Evolutionary conservation across 345 rosid species (phyloP), one percentile per base, ranked within the genome.

Genomic region (Eucalyptus grandis): DNA sequence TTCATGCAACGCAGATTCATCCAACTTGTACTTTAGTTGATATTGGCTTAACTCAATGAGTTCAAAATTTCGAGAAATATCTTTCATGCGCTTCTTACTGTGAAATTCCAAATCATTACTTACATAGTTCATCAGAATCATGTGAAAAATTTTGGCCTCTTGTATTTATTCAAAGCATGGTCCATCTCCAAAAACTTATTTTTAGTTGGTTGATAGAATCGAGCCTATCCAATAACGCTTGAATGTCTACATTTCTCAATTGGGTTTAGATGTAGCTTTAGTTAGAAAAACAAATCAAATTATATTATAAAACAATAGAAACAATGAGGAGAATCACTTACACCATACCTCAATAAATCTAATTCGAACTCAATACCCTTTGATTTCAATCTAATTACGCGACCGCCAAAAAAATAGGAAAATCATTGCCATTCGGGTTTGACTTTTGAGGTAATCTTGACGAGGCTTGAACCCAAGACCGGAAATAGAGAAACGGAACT

Each of bases 361-460:
- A 65, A 65, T 65, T 65, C 3, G 6, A 65, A n/a, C 77, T n/a
- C 77, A n/a, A n/a, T 2, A 2, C 9, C 77, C 6, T 14, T n/a
- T 0, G 19, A 9, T n/a, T 65, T 65, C 16, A 0, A 65, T 65
- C 11, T 34, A 4, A 65, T 65, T 14, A 15, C 2, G 2, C 12
- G 1, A 19, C 16, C 4, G 2, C 80, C 16, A 0, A 31, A 8
- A 67, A 31, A 15, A 60, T 15, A 31, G 6, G 9, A 67, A 67
- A 1, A 56, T 56, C 60, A 22, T 56, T 0, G 1, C 60, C 15
- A 60, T 0, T 60, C 0, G 15, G 7, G 2, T 65, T 4, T 14
- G 4, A n/a, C 72, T 65, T 65, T 65, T 14, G 2, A 30, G 16
- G 3, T 13, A 30, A 14, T 62, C 16, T 14, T 15, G 14, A 30